phyloP scores from a whole-genome alignment of 2,329 filamentous ascomycete species.

The Pyrenophora teres region DNA sequence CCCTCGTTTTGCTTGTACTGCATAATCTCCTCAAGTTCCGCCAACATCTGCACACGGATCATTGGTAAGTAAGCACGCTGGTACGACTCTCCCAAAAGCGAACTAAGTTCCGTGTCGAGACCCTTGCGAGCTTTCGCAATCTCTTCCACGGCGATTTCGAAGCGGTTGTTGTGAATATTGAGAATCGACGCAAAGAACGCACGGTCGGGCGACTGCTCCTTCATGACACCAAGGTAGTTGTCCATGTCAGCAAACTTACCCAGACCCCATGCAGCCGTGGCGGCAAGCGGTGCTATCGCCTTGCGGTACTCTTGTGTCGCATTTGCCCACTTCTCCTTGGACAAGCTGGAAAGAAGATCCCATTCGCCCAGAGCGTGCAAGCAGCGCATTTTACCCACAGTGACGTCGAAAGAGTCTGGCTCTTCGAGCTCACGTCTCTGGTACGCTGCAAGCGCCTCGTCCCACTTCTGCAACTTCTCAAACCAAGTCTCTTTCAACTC shows the following conservation, averaged over 20 bases:
- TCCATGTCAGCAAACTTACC: constrained; percentile 99
- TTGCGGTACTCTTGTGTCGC: constrained; percentile 86
- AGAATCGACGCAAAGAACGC: constrained; percentile 98
- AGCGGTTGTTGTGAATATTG: constrained; percentile 92
- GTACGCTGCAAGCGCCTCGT: constrained; percentile 91
- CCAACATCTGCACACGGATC: constrained; percentile 97
- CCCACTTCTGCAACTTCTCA: constrained; percentile 97
- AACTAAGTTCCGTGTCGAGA: constrained; percentile 92
- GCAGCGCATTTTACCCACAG: constrained; percentile 99
- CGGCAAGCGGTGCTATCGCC: constrained; percentile 89
- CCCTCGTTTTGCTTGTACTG: constrained; percentile 87
- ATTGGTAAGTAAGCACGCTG: constrained; percentile 98
- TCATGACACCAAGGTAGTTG: constrained; percentile 93
- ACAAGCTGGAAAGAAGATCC: constrained; percentile 87
- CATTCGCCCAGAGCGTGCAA: constrained; percentile 96
- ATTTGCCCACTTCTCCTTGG: constrained; percentile 91
- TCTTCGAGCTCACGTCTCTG: constrained; percentile 80
- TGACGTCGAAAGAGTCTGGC: constrained; percentile 80
- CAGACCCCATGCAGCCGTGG: constrained; percentile 93
- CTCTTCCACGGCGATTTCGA: constrained; percentile 84
- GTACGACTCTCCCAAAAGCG: constrained; percentile 96
- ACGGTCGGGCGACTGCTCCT: constrained; percentile 86
- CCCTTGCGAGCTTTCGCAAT: constrained; percentile 92
- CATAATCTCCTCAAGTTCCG: constrained; percentile 97
- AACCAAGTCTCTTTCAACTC: constrained; percentile 98